Evolutionary conservation across 345 rosid genomes (phyloP).

Genomic region (Moringa oleifera): DNA sequence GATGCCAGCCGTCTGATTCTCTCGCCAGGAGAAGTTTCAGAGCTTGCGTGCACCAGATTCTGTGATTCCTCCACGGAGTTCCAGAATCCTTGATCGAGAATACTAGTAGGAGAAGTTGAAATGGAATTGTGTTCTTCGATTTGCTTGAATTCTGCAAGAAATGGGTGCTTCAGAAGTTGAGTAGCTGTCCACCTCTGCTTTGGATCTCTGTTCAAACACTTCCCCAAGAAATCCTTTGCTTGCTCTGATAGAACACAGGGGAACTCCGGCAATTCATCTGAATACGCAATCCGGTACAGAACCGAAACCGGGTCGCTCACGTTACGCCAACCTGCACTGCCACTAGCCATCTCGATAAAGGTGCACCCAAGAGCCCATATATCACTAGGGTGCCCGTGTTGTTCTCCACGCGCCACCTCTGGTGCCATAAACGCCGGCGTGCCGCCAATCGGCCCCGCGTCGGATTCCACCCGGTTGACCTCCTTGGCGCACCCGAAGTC

Average conservation of each 20-base stretch:
- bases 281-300: conserved; percentile 42
- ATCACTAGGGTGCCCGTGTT: conserved; percentile 56
- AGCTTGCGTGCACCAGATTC: conserved; percentile 13
- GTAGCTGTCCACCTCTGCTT: conserved; percentile 49
- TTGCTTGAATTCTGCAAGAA: conserved; percentile 22
- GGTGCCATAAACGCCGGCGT: conserved; percentile 82
- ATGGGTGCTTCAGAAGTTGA: conserved; percentile 45
- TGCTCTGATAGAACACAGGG: conserved; percentile 39
- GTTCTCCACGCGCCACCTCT: conserved; percentile 80
- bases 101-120: conserved; percentile 67
- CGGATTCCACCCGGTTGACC: conserved; percentile 13
- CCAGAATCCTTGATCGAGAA: conserved; percentile 68
- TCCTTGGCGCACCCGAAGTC: conserved; percentile 76
- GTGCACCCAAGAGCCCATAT: conserved; percentile 81
- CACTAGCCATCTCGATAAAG: conserved; percentile 72
- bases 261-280: conserved; percentile 39
- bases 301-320: conserved; percentile 33
- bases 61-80: conserved; percentile 40
- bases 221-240: conserved; percentile 55
- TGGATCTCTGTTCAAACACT: conserved; percentile 49
- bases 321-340: conserved; percentile 40
- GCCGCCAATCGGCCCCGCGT: conserved; percentile 35
- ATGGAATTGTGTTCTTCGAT: conserved; percentile 23
- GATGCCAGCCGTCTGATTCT: conserved; percentile 45
- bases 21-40: conserved; percentile 21